Evolutionary conservation across 169 alveolate genomes (phyloP), one percentile per base, ranked within the genome.

Genomic region (Cytauxzoon felis): DNA sequence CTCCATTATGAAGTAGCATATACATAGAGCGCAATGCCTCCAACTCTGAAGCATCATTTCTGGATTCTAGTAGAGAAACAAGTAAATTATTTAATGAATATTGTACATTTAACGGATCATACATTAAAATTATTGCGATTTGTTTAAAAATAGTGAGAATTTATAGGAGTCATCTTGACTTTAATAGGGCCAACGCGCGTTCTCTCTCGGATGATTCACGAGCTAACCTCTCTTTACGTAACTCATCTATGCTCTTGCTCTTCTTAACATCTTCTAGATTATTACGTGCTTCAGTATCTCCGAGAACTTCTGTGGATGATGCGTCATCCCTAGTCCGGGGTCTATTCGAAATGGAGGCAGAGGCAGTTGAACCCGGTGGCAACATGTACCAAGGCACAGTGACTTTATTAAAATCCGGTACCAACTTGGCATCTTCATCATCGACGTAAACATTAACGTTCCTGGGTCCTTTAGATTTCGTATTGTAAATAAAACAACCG

Each of bases 331-430:
- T n/a, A n/a, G 36, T 48, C 73, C 41, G 21, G 41, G 8, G 73
- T 29, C 5, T 49, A 45, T 40, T 50, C 62, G 63, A 51, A 50
- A 26, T 62, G 49, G 7, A 48, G 19, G 62, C 38, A 62, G 11
- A 61, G 63, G 18, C 64, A 63, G 4, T 54, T 63, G 6, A 61
- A 51, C 11, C 13, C 23, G 6, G 64, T 49, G 72, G 78, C 16
- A 24, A 45, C 78, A 62, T 75, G 47, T 75, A 75, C 85, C 85
- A 75, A 24, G 85, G 85, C n/a, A 42, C 56, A 19, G 70, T 18
- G 6, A 18, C 45, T 27, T 50, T 45, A 40, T 75, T 75, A 33
- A 75, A 54, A 56, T 75, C 85, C 30, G 85, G 79, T 2, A 50
- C 76, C 11, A 75, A 36, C n/a, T 62, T 65, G 7, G 49, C 66